A percentile compares a stretch with the other conserved stretches of the same genome.
These are phyloP conservation scores for Parafenestella ontariensis DNA, from an alignment of 2,329 filamentous ascomycete species.

Conservation along the genomic window DNA sequence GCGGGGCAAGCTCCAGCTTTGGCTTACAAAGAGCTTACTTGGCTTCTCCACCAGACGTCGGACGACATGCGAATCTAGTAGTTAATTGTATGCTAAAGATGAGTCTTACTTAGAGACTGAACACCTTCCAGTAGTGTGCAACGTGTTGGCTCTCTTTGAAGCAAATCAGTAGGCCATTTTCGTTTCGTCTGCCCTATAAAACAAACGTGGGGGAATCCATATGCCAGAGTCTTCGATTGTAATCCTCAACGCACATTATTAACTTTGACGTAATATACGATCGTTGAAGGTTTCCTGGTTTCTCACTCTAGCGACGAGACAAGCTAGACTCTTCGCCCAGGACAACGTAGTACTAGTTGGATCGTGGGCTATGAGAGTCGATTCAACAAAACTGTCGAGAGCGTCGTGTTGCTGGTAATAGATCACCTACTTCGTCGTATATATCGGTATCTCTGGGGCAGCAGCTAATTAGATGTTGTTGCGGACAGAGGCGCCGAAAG, in stretches of 20 bases:
- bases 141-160: no score
- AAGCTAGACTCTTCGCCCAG: neutral
- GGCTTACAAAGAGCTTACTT: constrained; percentile 22
- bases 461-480: neutral
- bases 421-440: neutral
- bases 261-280: neutral
- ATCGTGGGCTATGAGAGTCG: neutral
- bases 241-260: neutral
- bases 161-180: no score
- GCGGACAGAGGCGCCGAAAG: neutral
- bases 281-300: neutral
- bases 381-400: neutral
- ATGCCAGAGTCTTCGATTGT: neutral
- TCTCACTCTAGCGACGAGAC: neutral
- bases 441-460: neutral
- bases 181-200: no score
- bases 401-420: neutral
- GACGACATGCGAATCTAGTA: no score
- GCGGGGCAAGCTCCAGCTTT: constrained; percentile 13
- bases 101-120: no score
- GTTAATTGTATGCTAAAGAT: no score
- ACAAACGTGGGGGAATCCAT: neutral
- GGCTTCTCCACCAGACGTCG: no score
- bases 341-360: neutral
- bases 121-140: no score